Percentiles rank a stretch among this genome's conserved stretches.
phyloP scores from a whole-genome alignment of 2,329 filamentous ascomycete species.

The Mariannaea sp. region DNA sequence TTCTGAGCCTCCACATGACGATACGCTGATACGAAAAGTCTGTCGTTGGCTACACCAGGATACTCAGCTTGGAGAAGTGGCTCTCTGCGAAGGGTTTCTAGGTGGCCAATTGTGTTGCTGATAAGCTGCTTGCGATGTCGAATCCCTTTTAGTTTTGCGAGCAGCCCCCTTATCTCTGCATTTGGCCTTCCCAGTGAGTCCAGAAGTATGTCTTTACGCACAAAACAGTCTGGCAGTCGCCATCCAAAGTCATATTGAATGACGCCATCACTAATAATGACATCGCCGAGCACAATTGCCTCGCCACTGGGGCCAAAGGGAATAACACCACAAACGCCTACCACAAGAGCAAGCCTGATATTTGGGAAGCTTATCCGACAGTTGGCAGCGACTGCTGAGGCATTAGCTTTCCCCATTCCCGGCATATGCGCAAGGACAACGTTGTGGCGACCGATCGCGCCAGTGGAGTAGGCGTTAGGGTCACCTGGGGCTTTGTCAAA shows the following conservation, averaged over 20 bases:
- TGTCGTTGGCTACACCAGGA: neutral
- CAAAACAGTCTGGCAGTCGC: slow-evolving; percentile 26
- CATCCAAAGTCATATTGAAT: slow-evolving; percentile 40
- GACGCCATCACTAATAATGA: slow-evolving; percentile 36
- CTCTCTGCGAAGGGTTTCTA: neutral
- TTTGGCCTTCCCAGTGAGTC: slow-evolving; percentile 31
- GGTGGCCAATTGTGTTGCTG: neutral
- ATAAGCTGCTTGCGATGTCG: slow-evolving; percentile 6
- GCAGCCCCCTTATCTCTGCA: slow-evolving; percentile 27
- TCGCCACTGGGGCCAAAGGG: slow-evolving; percentile 16
- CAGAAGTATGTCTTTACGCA: slow-evolving; percentile 27
- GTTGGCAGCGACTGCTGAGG: neutral
- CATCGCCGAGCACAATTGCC: slow-evolving; percentile 34
- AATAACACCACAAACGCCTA: slow-evolving; percentile 23
- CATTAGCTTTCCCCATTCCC: neutral
- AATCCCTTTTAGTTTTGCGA: slow-evolving; percentile 30
- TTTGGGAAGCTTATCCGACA: slow-evolving; percentile 1
- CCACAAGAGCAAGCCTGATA: slow-evolving; percentile 3
- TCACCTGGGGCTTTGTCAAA: slow-evolving; percentile 38
- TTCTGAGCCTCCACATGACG: neutral
- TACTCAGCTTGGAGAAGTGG: neutral
- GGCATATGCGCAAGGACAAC: slow-evolving; percentile 4
- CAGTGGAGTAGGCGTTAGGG: neutral
- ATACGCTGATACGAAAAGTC: neutral
- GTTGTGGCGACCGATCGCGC: slow-evolving; percentile 1